Conservation (phyloP, 1,139 yeast species). For the Spathaspora sp. region DNA sequence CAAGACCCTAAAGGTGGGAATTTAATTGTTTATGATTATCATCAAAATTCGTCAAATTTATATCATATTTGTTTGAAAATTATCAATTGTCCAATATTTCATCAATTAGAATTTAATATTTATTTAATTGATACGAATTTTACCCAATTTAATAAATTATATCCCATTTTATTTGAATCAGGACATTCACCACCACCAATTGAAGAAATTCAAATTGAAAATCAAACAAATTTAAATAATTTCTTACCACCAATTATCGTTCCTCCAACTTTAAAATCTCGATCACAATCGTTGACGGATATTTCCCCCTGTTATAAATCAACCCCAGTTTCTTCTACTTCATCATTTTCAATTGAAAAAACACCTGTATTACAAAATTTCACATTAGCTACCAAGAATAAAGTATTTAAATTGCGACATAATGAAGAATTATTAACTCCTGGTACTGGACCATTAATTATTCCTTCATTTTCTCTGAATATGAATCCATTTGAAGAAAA, state of each 20-base stretch:
- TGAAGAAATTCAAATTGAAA: not conserved
- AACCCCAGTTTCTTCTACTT: constrained; percentile 6
- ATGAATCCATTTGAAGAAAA: constrained; percentile 8
- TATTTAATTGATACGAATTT: constrained; percentile 15
- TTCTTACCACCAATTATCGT: constrained; percentile 14
- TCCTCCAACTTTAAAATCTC: constrained; percentile 7
- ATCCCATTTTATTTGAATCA: constrained; percentile 12
- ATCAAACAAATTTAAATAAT: constrained; percentile 8
- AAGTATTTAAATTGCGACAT: constrained; percentile 39
- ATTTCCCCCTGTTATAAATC: constrained; percentile 7
- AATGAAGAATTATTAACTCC: constrained; percentile 32
- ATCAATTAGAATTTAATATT: constrained; percentile 9
- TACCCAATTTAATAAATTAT: constrained; percentile 14
- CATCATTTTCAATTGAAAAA: constrained; percentile 8
- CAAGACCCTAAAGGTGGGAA: constrained; percentile 6
- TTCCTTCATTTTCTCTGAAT: not conserved
- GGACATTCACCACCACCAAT: constrained; percentile 5
- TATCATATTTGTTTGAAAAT: constrained; percentile 53
- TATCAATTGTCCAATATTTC: constrained; percentile 19
- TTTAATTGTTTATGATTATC: constrained; percentile 29
- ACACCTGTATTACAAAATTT: constrained; percentile 32
- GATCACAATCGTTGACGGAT: constrained; percentile 13
- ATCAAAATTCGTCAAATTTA: constrained; percentile 35
- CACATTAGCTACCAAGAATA: constrained; percentile 23
- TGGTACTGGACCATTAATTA: not conserved